These are phyloP conservation scores for Staphylotrichum tortipilum DNA, from an alignment of 495 filamentous ascomycete species.

Conservation along the genomic window DNA sequence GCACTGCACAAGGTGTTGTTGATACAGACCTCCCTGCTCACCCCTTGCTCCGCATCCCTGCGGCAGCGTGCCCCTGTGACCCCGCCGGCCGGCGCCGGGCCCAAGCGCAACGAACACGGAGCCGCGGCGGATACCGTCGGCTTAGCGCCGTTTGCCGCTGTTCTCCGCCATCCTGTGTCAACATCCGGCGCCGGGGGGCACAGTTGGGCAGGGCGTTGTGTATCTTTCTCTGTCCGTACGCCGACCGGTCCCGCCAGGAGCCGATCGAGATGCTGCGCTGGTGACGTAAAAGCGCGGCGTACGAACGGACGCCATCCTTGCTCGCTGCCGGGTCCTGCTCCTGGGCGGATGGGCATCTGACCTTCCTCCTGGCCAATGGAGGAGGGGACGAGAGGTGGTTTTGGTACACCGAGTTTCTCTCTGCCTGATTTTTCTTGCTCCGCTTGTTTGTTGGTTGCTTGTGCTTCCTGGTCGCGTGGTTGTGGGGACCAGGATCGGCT, in stretches of 20 bases:
- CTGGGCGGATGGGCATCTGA: conserved; percentile 3
- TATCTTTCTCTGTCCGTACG: background rate
- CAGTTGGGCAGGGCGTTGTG: too few relatives aligned
- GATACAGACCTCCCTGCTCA: too few relatives aligned
- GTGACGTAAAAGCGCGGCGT: conserved; percentile 9
- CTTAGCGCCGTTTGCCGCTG: conserved; percentile 13
- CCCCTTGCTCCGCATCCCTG: background rate
- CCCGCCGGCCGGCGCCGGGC: background rate
- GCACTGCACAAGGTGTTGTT: background rate
- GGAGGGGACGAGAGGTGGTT: too few relatives aligned
- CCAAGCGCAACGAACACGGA: background rate
- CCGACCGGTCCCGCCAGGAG: conserved; percentile 4
- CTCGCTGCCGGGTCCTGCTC: background rate
- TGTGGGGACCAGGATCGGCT: too few relatives aligned
- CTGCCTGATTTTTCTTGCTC: too few relatives aligned
- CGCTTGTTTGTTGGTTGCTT: too few relatives aligned
- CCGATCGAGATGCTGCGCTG: background rate
- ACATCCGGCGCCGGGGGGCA: background rate
- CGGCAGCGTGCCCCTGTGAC: conserved; percentile 2
- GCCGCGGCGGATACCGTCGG: conserved; percentile 22
- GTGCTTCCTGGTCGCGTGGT: too few relatives aligned
- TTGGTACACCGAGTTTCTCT: too few relatives aligned
- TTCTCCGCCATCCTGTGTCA: background rate
- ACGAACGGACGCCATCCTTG: background rate
- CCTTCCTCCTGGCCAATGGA: conserved; percentile 4